Base-by-base conservation (phyloP, 2,329 filamentous ascomycete species). In the Aspergillus sp. region DNA sequence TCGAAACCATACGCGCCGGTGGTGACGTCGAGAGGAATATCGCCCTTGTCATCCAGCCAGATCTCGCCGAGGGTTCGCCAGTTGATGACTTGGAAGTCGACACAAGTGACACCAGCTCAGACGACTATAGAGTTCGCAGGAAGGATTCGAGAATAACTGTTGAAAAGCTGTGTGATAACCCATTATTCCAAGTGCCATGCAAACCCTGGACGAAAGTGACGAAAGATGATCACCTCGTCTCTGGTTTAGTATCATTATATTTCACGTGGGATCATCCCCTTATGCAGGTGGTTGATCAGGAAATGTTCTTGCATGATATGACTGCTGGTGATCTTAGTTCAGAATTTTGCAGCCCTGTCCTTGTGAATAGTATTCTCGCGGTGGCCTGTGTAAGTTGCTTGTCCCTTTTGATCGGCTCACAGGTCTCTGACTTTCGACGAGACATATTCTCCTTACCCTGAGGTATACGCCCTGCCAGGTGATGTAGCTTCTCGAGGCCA, bases 191-290 rank as follows among this genome's bases (percentile, higher is more conserved):
- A 39, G 70, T 75, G 17, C 65, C 70, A 3, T 70, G 70, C 24
- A 68, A 63, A 30, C 71, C 71, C 39, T 97, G 93, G 93, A 93
- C 92, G 0, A 82, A 80, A 7, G 89, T 96, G 49, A 96, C 91
- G 3, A 80, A 85, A 45, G 90, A 96, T 69, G 79, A 85, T 13
- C 82, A 88, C 48, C 81, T 96, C 48, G 85, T 96, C 63, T 85
- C 87, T 8, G 91, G 96, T 72, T 82, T 97, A 30, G 84, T 96
- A 67, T 91, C 91, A 68, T 89, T 96, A 85, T 97, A 96, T 76
- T 96, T 96, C 75, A 90, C 86, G 68, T 96, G 93, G 88, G 91
- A 96, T 71, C 96, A 96, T 72, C 88, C 91, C 30, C 96, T 91
- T 75, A 96, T 89, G 68, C 86, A 82, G 39, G 78, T 95, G 22